Base-by-base conservation (phyloP, 1,284 basidiomycete genomes). In the Rhodotorula sp. region DNA sequence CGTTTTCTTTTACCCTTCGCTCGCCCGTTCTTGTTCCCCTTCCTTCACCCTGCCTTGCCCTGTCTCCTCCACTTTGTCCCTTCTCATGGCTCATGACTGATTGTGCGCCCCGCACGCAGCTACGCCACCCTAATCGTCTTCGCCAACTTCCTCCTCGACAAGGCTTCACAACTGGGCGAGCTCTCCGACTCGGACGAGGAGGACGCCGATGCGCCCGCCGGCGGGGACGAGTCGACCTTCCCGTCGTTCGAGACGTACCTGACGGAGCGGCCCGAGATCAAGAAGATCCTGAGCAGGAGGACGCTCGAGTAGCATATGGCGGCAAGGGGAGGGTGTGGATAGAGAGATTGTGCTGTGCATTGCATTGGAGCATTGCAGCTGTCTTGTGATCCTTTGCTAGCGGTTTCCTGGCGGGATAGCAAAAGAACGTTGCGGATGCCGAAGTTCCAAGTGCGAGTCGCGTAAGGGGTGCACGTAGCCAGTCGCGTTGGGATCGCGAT, bases 71-170 rank as follows among this genome's bases (percentile, higher is more conserved):
- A n/a, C n/a, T n/a, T n/a, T n/a, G n/a, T n/a, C n/a, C n/a, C n/a
- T n/a, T n/a, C n/a, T n/a, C n/a, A 17, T 17, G 9, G 21, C 15
- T 17, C 15, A 44, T 17, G 39, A 4, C 44, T 44, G 15, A 44
- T 19, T 17, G 44, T 44, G 15, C 44, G 13, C 44, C 7, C 44
- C 73, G 39, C 17, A 17, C 39, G 87, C 82, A 92, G 90, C 71
- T 97, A 98, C 80, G 94, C 92, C 2, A 90, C 92, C 13, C 84
- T 98, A 59, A 97, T 99, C 77, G 93, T 94, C 13, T 93, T 99
- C 74, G 91, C 97, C 39, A 95, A 97, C 81, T 99, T 97, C 82
- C 84, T 99, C 76, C 88, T 99, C 66, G 96, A 97, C 82, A 81
- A 82, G 73, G 76, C 78, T 37, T 73, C 64, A 1, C 50, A 86